phyloP scores from a whole-genome alignment of 2,329 filamentous ascomycete genomes.

The Pestalotiopsis sp. region DNA sequence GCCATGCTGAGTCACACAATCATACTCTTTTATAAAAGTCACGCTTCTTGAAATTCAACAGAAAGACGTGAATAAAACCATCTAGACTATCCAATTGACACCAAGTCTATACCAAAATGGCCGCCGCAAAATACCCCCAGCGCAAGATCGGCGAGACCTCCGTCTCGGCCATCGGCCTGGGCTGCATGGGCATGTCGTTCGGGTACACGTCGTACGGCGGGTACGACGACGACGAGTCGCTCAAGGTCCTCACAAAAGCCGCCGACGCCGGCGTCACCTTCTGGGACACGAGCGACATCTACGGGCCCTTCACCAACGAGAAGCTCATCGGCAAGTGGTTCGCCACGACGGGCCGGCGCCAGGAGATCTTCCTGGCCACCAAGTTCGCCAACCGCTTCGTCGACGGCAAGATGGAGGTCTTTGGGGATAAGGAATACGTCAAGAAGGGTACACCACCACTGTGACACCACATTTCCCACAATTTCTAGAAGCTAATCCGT shows the following conservation, averaged over 20 bases:
- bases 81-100: too few species aligned
- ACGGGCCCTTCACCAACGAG: constrained; percentile 42
- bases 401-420: constrained; percentile 22
- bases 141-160: constrained; percentile 40
- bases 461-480: too few species aligned
- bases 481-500: not conserved
- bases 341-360: constrained; percentile 43
- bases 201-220: constrained; percentile 32
- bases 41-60: too few species aligned
- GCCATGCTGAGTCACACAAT: not conserved
- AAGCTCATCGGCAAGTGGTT: constrained; percentile 46
- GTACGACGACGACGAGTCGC: constrained; percentile 28
- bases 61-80: too few species aligned
- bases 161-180: constrained; percentile 48
- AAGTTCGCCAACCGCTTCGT: constrained; percentile 49
- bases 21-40: not conserved
- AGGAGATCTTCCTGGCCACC: constrained; percentile 52
- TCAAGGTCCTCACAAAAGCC: constrained; percentile 26
- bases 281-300: constrained; percentile 36
- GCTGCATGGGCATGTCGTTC: constrained; percentile 46
- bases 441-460: not conserved
- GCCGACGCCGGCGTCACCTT: constrained; percentile 28
- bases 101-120: constrained; percentile 18
- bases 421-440: constrained; percentile 15
- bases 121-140: constrained; percentile 33